These are phyloP conservation scores for Ogataea ganodermae DNA, from an alignment of 805 yeast genomes.

Conservation along the genomic window DNA sequence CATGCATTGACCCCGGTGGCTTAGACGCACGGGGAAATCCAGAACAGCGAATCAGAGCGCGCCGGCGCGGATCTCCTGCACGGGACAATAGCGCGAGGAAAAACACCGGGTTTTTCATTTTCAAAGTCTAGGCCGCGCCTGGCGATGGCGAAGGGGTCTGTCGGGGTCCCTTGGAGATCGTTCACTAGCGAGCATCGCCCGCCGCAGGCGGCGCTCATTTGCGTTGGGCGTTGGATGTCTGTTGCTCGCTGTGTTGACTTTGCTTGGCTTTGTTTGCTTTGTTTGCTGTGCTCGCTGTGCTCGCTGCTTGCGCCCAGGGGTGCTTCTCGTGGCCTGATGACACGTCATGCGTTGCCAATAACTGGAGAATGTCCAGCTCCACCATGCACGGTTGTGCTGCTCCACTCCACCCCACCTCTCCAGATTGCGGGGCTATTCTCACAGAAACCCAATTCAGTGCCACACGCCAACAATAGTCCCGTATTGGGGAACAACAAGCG, in stretches of 20 bases:
- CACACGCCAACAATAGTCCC: constrained; percentile 1
- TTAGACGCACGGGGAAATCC: background rate
- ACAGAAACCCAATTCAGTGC: background rate
- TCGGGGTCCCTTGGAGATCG: background rate
- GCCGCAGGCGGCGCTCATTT: too few relatives aligned
- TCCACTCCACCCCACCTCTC: constrained; percentile 2
- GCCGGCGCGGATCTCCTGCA: too few relatives aligned
- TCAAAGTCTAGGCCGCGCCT: background rate
- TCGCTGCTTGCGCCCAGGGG: too few relatives aligned
- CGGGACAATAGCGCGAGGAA: background rate
- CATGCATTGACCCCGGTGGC: background rate
- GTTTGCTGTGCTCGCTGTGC: too few relatives aligned
- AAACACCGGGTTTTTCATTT: background rate
- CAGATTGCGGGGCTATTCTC: constrained; percentile 3
- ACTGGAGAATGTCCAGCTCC: background rate
- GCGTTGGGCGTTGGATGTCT: too few relatives aligned
- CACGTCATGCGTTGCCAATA: constrained; percentile 1
- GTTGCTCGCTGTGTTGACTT: background rate
- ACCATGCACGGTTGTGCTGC: background rate
- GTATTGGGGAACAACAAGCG: constrained; percentile 6
- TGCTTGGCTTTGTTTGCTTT: background rate
- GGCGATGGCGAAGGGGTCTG: background rate
- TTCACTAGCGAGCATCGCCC: too few relatives aligned
- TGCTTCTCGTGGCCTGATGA: background rate
- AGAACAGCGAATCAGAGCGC: background rate